Evolutionary conservation across 371 early-diverging fungal genomes (phyloP).

Genomic region (Ordospora pajunii): DNA sequence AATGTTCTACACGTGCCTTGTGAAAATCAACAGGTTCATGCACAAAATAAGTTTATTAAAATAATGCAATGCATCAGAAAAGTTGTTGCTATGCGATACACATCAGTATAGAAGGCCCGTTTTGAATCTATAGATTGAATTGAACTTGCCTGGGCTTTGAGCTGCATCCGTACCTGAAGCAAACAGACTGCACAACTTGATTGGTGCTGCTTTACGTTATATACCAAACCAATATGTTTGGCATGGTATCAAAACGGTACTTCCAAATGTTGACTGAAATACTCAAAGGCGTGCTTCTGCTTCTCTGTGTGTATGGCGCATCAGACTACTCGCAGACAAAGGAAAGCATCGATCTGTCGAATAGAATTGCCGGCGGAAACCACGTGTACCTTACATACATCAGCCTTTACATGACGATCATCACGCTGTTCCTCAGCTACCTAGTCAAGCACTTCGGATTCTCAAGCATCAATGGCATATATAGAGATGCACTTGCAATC

Average conservation of each 20-base stretch:
- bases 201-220: too few relatives aligned
- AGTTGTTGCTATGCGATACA: too few relatives aligned
- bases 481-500: not conserved
- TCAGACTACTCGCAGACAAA: constrained; percentile 22
- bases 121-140: too few relatives aligned
- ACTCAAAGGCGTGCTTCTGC: not conserved
- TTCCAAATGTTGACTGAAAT: not conserved
- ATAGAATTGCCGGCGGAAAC: not conserved
- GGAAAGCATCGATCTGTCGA: not conserved
- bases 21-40: not conserved
- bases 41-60: not conserved
- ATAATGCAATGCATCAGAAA: too few relatives aligned
- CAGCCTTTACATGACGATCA: constrained; percentile 22
- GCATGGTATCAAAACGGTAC: too few relatives aligned
- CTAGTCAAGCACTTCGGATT: not conserved
- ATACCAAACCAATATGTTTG: too few relatives aligned
- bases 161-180: too few relatives aligned
- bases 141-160: too few relatives aligned
- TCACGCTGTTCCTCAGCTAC: constrained; percentile 2
- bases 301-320: constrained; percentile 11
- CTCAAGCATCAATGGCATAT: not conserved
- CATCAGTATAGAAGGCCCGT: too few relatives aligned
- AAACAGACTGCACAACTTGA: too few relatives aligned
- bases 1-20: not conserved
- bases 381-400: constrained; percentile 18